phyloP scores from a whole-genome alignment of 441 rosid species.

The Gossypium trilobum region DNA sequence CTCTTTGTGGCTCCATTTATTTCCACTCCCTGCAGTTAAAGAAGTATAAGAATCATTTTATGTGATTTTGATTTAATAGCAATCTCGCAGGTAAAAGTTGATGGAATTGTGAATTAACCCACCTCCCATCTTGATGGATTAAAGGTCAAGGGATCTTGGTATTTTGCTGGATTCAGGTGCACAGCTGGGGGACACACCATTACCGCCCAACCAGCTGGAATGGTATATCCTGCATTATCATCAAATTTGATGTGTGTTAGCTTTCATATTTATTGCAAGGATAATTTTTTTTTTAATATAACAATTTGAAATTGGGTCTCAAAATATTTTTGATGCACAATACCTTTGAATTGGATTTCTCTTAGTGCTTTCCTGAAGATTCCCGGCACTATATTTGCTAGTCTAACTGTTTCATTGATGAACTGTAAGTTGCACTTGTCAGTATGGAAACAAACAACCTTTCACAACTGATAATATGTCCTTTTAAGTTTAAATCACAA shows the following conservation, averaged over 20 bases:
- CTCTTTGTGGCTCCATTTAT: constrained; percentile 49
- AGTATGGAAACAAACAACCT: constrained; percentile 11
- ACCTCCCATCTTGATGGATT: constrained; percentile 93
- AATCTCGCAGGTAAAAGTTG: constrained; percentile 11
- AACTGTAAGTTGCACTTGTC: constrained; percentile 39
- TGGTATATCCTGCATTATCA: constrained; percentile 56
- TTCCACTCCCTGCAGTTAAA: constrained; percentile 47
- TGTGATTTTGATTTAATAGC: neutral
- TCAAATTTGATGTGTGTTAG: constrained; percentile 10
- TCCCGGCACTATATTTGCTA: constrained; percentile 90
- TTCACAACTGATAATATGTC: neutral
- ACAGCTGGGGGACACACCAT: constrained; percentile 99
- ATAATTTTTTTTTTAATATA: neutral
- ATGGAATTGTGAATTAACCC: constrained; percentile 9
- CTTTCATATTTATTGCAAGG: constrained; percentile 3
- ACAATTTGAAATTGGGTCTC: neutral
- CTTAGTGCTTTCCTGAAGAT: constrained; percentile 80
- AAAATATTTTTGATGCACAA: neutral
- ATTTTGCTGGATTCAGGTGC: constrained; percentile 66
- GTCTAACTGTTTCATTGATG: constrained; percentile 81
- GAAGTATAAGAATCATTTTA: neutral
- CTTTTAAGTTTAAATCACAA: neutral
- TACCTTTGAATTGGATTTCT: constrained; percentile 70
- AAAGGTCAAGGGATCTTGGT: constrained; percentile 71
- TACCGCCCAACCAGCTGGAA: constrained; percentile 94